These are phyloP conservation scores for Mayamaea pseudoterrestris DNA, from an alignment of 108 stramenopile genomes.

Conservation along the genomic window DNA sequence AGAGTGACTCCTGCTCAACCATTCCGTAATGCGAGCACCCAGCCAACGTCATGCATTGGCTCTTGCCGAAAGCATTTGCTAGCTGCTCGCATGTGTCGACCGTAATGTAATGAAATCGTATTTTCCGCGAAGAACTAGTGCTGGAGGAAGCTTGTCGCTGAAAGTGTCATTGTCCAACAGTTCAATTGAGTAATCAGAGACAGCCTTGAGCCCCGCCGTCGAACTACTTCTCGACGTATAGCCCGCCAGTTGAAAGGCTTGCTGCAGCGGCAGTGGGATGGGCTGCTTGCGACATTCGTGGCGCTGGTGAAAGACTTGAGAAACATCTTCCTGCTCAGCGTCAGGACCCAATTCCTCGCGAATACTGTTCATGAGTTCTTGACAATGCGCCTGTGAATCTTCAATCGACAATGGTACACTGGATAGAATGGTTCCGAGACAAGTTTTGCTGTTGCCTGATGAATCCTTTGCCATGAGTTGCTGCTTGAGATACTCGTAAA, in stretches of 20 bases:
- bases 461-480: neutral
- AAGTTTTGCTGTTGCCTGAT: slow-evolving; percentile 4
- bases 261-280: slow-evolving; percentile 30
- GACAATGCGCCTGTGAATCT: slow-evolving; percentile 12
- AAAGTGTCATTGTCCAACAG: neutral
- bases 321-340: slow-evolving; percentile 11
- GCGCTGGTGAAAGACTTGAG: slow-evolving; percentile 28
- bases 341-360: slow-evolving; percentile 10
- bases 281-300: slow-evolving; percentile 47
- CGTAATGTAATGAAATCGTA: too few relatives aligned
- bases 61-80: slow-evolving; percentile 7
- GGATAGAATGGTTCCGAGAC: slow-evolving; percentile 40
- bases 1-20: slow-evolving; percentile 27
- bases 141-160: slow-evolving; percentile 6
- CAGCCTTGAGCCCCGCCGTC: slow-evolving; percentile 1
- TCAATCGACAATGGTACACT: slow-evolving; percentile 34
- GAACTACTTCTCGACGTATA: slow-evolving; percentile 13
- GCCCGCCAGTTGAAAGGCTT: slow-evolving; percentile 44
- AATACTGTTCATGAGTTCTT: slow-evolving; percentile 20
- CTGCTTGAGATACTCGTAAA: slow-evolving; percentile 25
- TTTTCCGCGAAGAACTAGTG: slow-evolving; percentile 34
- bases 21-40: slow-evolving; percentile 33
- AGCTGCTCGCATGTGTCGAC: slow-evolving; percentile 23
- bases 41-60: slow-evolving; percentile 7
- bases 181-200: too few relatives aligned